phyloP scores from a whole-genome alignment of 306 rosid genomes.

The Lablab purpureus region DNA sequence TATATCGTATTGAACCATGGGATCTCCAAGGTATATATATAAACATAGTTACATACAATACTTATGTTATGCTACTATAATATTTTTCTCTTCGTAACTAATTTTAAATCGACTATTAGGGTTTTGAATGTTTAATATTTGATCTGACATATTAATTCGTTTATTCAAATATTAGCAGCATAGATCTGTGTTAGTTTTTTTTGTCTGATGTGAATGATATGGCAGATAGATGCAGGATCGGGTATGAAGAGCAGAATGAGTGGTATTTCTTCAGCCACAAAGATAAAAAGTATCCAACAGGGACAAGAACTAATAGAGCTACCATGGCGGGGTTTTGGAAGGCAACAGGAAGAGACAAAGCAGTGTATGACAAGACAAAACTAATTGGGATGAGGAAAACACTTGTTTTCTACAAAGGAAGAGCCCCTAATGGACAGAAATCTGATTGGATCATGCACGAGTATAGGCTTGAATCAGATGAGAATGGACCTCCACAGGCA shows the following conservation, averaged over 20 bases:
- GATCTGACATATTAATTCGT: not conserved
- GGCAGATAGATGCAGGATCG: constrained; percentile 90
- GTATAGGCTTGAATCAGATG: constrained; percentile 81
- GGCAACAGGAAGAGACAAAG: constrained; percentile 94
- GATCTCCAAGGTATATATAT: constrained; percentile 83
- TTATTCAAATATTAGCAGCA: not conserved
- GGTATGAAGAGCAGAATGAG: constrained; percentile 92
- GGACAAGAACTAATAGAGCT: constrained; percentile 94
- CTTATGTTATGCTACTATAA: not conserved
- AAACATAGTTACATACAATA: not conserved
- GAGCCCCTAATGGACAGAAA: constrained; percentile 96
- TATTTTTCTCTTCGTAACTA: not conserved
- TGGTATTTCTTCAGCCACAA: constrained; percentile 98
- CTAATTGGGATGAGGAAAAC: constrained; percentile 96
- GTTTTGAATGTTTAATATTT: not conserved
- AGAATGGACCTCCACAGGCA: constrained; percentile 92
- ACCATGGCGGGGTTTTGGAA: constrained; percentile 97
- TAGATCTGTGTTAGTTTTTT: not conserved
- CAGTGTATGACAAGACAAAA: constrained; percentile 75
- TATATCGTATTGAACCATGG: constrained; percentile 97
- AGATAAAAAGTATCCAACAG: constrained; percentile 95
- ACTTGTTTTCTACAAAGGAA: constrained; percentile 91
- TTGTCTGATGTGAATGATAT: constrained; percentile 15
- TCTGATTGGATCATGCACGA: constrained; percentile 98
- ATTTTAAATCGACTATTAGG: not conserved